These are phyloP conservation scores for Colletotrichum sp. DNA, from an alignment of 2,329 filamentous ascomycete species.

Conservation along the genomic window DNA sequence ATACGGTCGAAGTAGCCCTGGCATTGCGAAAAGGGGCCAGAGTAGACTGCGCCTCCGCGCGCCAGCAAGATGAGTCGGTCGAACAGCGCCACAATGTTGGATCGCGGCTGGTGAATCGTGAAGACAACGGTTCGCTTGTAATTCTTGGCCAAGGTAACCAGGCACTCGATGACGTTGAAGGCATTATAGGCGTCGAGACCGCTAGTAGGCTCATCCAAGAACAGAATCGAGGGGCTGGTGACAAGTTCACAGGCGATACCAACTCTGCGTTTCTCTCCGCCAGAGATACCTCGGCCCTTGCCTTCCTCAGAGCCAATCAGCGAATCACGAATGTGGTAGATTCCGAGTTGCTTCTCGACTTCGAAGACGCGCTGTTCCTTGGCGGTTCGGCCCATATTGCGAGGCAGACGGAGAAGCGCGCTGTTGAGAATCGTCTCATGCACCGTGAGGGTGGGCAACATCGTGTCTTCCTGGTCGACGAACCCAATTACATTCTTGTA, in stretches of 20 bases:
- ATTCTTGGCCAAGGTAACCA: constrained; percentile 92
- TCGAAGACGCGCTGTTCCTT: constrained; percentile 93
- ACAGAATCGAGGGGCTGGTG: constrained; percentile 95
- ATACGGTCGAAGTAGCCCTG: constrained; percentile 92
- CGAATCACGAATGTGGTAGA: constrained; percentile 92
- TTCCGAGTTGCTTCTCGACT: constrained; percentile 94
- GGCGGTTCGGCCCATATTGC: constrained; percentile 84
- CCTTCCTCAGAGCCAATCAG: constrained; percentile 96
- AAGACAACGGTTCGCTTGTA: constrained; percentile 98
- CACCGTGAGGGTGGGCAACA: constrained; percentile 93
- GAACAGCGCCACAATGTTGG: constrained; percentile 97
- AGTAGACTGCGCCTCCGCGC: constrained; percentile 89
- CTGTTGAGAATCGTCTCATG: constrained; percentile 98
- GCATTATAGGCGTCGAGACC: constrained; percentile 96
- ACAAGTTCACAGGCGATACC: constrained; percentile 98
- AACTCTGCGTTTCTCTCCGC: constrained; percentile 94
- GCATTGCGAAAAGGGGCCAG: constrained; percentile 86
- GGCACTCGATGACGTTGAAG: constrained; percentile 95
- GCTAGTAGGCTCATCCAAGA: constrained; percentile 96
- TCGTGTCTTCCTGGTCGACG: constrained; percentile 97
- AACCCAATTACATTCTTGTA: constrained; percentile 95
- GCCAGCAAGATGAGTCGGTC: constrained; percentile 92
- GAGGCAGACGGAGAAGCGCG: constrained; percentile 87
- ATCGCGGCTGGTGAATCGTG: constrained; percentile 97
- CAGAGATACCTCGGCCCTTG: constrained; percentile 92